A percentile compares a stretch with the other conserved stretches of the same genome.
These are phyloP conservation scores for Rutstroemia sydowiana DNA, from an alignment of 2,329 filamentous ascomycete genomes.

Conservation along the genomic window DNA sequence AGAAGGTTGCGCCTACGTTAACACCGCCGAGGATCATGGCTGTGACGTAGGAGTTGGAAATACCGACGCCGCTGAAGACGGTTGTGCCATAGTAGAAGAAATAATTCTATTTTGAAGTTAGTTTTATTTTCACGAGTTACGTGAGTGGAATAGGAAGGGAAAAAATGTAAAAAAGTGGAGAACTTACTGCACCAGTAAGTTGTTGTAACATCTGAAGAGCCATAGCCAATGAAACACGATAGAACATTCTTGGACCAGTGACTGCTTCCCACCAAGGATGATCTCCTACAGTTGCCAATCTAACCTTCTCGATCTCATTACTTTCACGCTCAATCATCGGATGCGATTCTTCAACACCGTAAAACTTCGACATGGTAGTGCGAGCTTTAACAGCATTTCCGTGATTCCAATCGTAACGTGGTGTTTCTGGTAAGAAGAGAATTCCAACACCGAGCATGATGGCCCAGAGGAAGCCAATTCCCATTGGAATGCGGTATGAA, in stretches of 20 bases:
- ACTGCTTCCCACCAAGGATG: constrained; percentile 60
- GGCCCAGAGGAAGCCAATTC: constrained; percentile 45
- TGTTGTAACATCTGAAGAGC: constrained; percentile 60
- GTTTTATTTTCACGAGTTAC: background rate
- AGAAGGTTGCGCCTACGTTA: constrained; percentile 55
- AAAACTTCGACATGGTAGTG: constrained; percentile 45
- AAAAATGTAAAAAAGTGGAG: too few relatives aligned
- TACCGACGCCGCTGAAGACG: constrained; percentile 56
- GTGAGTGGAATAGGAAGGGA: background rate
- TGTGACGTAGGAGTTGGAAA: constrained; percentile 57
- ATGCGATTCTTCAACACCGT: constrained; percentile 38
- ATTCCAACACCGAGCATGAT: constrained; percentile 46
- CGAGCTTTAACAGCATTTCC: constrained; percentile 42
- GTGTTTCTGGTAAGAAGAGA: constrained; percentile 47
- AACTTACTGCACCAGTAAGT: constrained; percentile 46
- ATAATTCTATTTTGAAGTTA: constrained; percentile 35
- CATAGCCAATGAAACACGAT: constrained; percentile 58
- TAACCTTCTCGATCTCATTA: constrained; percentile 41
- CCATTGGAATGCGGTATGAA: constrained; percentile 58
- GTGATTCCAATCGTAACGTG: constrained; percentile 46
- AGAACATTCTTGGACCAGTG: constrained; percentile 49
- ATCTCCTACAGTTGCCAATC: constrained; percentile 38
- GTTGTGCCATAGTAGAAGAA: constrained; percentile 61
- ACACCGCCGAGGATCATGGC: constrained; percentile 62
- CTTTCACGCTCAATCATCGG: constrained; percentile 43